Percentiles rank a stretch among this genome's conserved stretches.
phyloP scores from a whole-genome alignment of 805 yeast genomes.

The Starmerella gropengiesseri region DNA sequence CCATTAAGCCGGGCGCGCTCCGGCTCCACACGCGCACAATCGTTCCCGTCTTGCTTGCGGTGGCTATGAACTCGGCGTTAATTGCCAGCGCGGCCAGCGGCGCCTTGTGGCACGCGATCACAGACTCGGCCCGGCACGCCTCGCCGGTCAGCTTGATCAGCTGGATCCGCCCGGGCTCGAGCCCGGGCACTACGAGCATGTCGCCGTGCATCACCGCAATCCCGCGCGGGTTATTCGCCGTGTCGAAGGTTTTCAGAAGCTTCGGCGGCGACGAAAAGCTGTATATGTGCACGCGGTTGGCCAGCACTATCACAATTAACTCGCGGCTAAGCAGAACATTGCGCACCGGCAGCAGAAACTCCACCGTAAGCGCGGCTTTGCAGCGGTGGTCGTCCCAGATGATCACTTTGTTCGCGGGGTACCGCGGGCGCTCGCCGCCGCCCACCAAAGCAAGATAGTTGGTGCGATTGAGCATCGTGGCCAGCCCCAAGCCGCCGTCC shows the following conservation, averaged over 20 bases:
- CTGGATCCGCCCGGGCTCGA: conserved; percentile 67
- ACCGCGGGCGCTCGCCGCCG: conserved; percentile 51
- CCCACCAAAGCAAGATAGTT: conserved; percentile 85
- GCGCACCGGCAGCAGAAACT: conserved; percentile 64
- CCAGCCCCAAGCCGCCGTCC: conserved; percentile 58
- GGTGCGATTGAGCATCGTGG: conserved; percentile 78
- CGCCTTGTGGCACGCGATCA: conserved; percentile 68
- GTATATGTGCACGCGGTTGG: conserved; percentile 58
- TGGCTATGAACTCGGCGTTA: conserved; percentile 59
- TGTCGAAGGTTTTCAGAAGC: conserved; percentile 52
- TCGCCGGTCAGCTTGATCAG: conserved; percentile 54
- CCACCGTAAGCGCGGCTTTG: conserved; percentile 43
- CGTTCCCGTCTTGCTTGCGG: conserved; percentile 77
- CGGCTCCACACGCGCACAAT: conserved; percentile 43
- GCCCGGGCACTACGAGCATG: conserved; percentile 58
- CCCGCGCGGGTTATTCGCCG: conserved; percentile 52
- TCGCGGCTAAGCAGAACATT: conserved; percentile 66
- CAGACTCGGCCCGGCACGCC: conserved; percentile 50
- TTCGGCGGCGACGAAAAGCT: conserved; percentile 75
- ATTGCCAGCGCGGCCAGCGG: conserved; percentile 52
- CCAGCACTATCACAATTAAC: conserved; percentile 61
- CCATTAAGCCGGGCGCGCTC: background rate
- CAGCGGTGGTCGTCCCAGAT: conserved; percentile 69
- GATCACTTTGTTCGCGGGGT: conserved; percentile 69
- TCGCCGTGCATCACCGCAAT: conserved; percentile 46